These are phyloP conservation scores for Shiraia bambusicola DNA, from an alignment of 2,329 filamentous ascomycete species.

Conservation along the genomic window DNA sequence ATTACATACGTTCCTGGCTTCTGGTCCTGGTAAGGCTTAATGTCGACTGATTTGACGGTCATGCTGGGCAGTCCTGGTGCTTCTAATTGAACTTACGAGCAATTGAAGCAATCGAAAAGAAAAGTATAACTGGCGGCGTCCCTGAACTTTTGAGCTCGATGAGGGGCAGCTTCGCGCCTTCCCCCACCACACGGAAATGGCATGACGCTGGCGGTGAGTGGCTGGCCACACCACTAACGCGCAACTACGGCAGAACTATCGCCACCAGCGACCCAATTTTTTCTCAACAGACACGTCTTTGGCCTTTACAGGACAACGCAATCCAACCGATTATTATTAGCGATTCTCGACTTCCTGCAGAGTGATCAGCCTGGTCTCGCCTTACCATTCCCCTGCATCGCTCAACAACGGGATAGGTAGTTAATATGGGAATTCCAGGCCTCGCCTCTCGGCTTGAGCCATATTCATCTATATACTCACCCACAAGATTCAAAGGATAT, in stretches of 20 bases:
- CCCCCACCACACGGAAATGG: slow-evolving; percentile 29
- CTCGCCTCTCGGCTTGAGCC: slow-evolving; percentile 34
- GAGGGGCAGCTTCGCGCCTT: slow-evolving; percentile 29
- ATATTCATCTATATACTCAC: slow-evolving; percentile 29
- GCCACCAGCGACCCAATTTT: slow-evolving; percentile 2
- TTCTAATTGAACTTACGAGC: slow-evolving; percentile 22
- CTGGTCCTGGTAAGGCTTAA: slow-evolving; percentile 89
- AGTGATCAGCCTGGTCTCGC: too few species aligned
- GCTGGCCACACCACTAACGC: slow-evolving; percentile 19
- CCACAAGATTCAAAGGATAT: slow-evolving; percentile 26
- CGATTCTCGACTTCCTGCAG: too few species aligned
- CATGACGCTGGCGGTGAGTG: slow-evolving; percentile 28
- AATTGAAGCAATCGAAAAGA: slow-evolving; percentile 24
- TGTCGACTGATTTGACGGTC: slow-evolving; percentile 75
- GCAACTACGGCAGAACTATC: slow-evolving; percentile 11
- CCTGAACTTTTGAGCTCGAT: slow-evolving; percentile 31
- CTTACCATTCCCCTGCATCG: too few species aligned
- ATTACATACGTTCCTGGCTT: slow-evolving; percentile 96
- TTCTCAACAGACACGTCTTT: too few species aligned
- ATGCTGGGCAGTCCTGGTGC: slow-evolving; percentile 44
- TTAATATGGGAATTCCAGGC: slow-evolving; percentile 40
- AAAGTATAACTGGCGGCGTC: slow-evolving; percentile 16
- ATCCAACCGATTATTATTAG: too few species aligned
- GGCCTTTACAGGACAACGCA: too few species aligned
- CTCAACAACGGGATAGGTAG: background rate